Conservation (phyloP, 2,329 filamentous ascomycete species). For the Colletotrichum aenigma region DNA sequence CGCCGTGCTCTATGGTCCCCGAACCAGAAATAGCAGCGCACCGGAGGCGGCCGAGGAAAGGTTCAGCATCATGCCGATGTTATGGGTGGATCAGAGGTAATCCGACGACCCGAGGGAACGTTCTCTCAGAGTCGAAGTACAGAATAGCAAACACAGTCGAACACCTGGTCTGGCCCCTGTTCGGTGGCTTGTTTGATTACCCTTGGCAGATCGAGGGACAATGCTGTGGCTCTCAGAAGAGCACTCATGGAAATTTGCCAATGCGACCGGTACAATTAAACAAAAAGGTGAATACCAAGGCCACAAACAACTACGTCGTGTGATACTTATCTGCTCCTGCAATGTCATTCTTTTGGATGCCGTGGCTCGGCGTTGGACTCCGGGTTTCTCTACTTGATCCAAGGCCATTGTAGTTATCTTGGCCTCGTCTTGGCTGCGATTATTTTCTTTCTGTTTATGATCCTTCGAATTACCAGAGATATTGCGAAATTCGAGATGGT, state of each 20-base stretch:
- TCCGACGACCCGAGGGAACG: not conserved
- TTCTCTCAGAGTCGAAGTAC: not conserved
- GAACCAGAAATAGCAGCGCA: not conserved
- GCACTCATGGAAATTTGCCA: not conserved
- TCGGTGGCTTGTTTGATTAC: not conserved
- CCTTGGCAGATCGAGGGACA: not conserved
- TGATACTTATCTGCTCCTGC: not conserved
- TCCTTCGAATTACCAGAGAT: too few relatives aligned
- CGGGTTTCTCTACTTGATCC: accelerated
- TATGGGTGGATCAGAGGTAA: accelerated
- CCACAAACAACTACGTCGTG: not conserved
- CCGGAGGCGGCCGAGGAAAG: too few relatives aligned
- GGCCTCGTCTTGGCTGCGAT: too few relatives aligned
- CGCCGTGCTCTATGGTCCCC: not conserved
- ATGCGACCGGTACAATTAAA: not conserved
- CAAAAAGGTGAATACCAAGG: accelerated
- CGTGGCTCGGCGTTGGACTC: not conserved
- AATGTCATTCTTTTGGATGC: not conserved
- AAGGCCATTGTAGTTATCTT: not conserved
- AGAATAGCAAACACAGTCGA: not conserved
- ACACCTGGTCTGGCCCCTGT: accelerated
- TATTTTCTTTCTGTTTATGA: too few relatives aligned
- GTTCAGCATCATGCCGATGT: not conserved
- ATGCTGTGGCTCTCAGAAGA: not conserved
- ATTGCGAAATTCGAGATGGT: too few relatives aligned